Base-by-base conservation (phyloP, 495 filamentous ascomycete species). In the Sporormia fimetaria region DNA sequence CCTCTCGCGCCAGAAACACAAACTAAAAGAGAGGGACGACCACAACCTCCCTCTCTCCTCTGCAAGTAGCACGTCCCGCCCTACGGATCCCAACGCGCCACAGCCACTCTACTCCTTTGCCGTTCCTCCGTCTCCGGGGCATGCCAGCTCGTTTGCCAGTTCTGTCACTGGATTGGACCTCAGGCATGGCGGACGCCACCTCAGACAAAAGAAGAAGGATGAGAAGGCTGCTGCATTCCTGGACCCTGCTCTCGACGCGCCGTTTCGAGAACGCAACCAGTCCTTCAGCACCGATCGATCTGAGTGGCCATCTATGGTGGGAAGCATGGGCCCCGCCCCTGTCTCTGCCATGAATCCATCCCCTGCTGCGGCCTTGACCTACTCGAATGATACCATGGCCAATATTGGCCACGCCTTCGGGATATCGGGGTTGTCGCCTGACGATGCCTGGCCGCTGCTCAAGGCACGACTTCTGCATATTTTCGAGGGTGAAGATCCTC, bases 361-460 rank as follows among this genome's bases (percentile, higher is more conserved):
- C 10, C 54, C 55, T 16, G 57, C 38, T 16, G 21, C 42, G 32
- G 28, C 38, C 9, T 20, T 52, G 6, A 9, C 22, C 1, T 29
- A 54, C 17, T 7, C 47, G 10, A 47, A 21, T 14, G 43, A 52
- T 11, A 22, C 21, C 4, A 32, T 54, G 37, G 21, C 33, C 10
- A 49, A 33, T 40, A 32, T 62, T 8, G 60, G 59, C 1, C 44
- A 39, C 23, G 33, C 59, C 0, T 77, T 83, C 49, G 85, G 84
- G 0, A 63, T 93, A 16, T 74, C 82, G 44, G 85, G 83, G 49
- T 80, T 94, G 76, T 75, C 73, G 4, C 68, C 80, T 0, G 90
- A 99, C 49, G 87, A 95, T 57, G 88, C 87, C 5, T 99, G 92
- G 92, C 84, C 87, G 17, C 82, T 85, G 42, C 62, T 99, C n/a